A percentile compares a stretch with the other conserved stretches of the same genome.
Conservation (phyloP, 1,284 basidiomycete genomes). For the Sporisorium graminicola region DNA sequence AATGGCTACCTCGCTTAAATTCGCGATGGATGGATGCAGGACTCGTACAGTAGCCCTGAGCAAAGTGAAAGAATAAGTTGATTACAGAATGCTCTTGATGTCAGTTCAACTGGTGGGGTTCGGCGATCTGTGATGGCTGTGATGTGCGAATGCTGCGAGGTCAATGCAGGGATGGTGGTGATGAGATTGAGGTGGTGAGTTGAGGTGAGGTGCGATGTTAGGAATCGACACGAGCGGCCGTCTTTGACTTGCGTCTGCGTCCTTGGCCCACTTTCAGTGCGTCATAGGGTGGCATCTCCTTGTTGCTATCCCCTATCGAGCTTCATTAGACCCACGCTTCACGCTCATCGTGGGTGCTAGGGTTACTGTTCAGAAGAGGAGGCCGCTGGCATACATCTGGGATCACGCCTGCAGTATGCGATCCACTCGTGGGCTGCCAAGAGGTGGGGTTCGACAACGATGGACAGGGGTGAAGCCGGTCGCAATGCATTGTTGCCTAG, state of each 20-base stretch:
- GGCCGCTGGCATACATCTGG: not conserved
- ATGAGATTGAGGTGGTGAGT: not conserved
- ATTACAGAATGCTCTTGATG: not conserved
- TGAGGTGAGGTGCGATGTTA: not conserved
- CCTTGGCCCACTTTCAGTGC: not conserved
- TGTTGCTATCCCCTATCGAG: no score
- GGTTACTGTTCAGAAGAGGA: no score
- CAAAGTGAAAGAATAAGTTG: not conserved
- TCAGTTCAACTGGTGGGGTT: no score
- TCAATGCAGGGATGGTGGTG: not conserved
- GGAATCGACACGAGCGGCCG: no score
- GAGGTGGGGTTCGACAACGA: not conserved
- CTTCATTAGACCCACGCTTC: no score
- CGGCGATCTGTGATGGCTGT: not conserved
- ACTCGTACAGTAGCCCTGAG: not conserved
- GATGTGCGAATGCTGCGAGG: not conserved
- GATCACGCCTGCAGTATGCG: not conserved
- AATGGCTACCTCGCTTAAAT: conserved; percentile 55
- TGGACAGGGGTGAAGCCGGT: not conserved
- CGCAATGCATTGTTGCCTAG: not conserved
- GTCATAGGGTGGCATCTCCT: not conserved
- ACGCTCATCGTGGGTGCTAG: no score
- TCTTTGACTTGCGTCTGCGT: no score
- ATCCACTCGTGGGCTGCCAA: not conserved
- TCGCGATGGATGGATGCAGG: not conserved